A percentile compares a stretch with the other conserved stretches of the same genome.
Conservation (phyloP, 768 basidiomycete genomes). For the Dictyophora rubrovolvata region DNA sequence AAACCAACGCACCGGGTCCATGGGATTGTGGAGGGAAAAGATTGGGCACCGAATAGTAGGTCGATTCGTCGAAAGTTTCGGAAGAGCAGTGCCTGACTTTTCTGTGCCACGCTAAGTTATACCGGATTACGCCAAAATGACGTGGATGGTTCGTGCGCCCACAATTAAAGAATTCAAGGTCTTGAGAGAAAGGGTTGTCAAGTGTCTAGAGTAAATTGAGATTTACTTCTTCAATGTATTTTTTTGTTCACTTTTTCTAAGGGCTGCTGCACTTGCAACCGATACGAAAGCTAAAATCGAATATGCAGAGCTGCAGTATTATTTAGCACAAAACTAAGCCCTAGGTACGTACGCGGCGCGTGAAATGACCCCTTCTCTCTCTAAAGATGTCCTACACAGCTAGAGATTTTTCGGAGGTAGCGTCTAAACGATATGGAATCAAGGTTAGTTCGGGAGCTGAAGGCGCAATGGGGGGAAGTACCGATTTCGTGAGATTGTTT, state of each 20-base stretch:
- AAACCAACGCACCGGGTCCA: slow-evolving; percentile 24
- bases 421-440: slow-evolving; percentile 35
- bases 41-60: slow-evolving; percentile 18
- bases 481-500: slow-evolving; percentile 57
- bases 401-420: slow-evolving; percentile 38
- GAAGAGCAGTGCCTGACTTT: no score
- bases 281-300: background rate
- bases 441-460: slow-evolving; percentile 30
- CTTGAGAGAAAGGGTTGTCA: slow-evolving; percentile 15
- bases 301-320: background rate
- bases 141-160: slow-evolving; percentile 20
- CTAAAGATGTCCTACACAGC: slow-evolving; percentile 25
- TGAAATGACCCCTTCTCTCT: background rate
- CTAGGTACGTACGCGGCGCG: background rate
- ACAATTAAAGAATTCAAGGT: slow-evolving; percentile 13
- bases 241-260: slow-evolving; percentile 2
- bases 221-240: slow-evolving; percentile 10
- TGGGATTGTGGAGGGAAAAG: slow-evolving; percentile 20
- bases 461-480: slow-evolving; percentile 45
- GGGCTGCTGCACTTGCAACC: slow-evolving; percentile 15
- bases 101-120: slow-evolving; percentile 13
- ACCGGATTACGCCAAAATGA: slow-evolving; percentile 22
- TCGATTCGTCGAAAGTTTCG: background rate
- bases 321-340: background rate
- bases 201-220: slow-evolving; percentile 21